Evolutionary conservation across 2,329 filamentous ascomycete species (phyloP), one percentile per base, ranked within the genome.

Genomic region (Botrytis elliptica): DNA sequence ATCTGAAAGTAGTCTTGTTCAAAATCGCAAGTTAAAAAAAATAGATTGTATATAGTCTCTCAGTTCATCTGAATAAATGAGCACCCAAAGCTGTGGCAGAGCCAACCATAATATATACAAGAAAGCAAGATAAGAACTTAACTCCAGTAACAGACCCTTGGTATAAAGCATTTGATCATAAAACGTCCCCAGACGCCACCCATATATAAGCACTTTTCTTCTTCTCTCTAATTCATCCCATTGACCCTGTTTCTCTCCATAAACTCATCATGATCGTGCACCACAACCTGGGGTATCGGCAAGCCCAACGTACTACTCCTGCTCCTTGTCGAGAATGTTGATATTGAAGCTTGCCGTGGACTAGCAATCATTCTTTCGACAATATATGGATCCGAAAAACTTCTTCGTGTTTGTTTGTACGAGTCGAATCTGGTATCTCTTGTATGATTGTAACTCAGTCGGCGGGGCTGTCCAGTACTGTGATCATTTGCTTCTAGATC

Each of bases 231-330:
- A 36, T 36, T 52, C 36, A 38, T 9, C 14, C 52, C 36, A 44
- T 14, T 18, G 42, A 33, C 74, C 44, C 57, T 71, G 36, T 71
- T 75, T 10, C 46, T 66, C 25, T 77, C 75, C 74, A 77, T 75
- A 72, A 67, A 75, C 1, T 70, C 74, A 74, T 78, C 77, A 74
- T 78, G 75, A 73, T 78, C 74, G 60, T 78, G 44, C 7, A 79
- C 74, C 52, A 71, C 38, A 6, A 79, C 75, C 44, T 71, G 42
- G 1, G 78, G 78, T 36, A 78, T 59, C 36, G 49, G 36, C 6
- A 69, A 42, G 25, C 16, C 68, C 40, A 57, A 73, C 52, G 69
- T 52, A 60, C 70, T 69, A 60, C 62, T 73, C 52, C 55, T 59
- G 36, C 67, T 71, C 52, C 71, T 57, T n/a, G 9, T n/a, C 10